These are phyloP conservation scores for Trichoderma simmonsii DNA, from an alignment of 2,329 filamentous ascomycete species.

Conservation along the genomic window DNA sequence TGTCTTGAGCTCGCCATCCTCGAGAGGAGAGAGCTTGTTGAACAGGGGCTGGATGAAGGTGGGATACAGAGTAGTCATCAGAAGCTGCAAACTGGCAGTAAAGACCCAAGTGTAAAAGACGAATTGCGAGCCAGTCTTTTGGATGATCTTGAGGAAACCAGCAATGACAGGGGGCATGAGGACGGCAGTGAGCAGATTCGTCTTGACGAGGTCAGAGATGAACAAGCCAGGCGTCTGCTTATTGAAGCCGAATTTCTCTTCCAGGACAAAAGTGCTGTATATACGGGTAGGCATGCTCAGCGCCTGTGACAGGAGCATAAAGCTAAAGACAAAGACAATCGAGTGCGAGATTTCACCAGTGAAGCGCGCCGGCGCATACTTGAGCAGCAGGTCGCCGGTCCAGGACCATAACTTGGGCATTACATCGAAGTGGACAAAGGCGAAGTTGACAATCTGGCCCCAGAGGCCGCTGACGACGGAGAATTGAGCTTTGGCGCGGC, in stretches of 20 bases:
- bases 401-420: conserved; percentile 87
- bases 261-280: conserved; percentile 93
- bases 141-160: conserved; percentile 89
- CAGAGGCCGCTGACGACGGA: conserved; percentile 77
- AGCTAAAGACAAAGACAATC: conserved; percentile 85
- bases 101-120: conserved; percentile 99
- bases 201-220: conserved; percentile 87
- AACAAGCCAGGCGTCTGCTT: conserved; percentile 92
- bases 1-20: conserved; percentile 83
- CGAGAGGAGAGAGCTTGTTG: conserved; percentile 93
- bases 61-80: conserved; percentile 94
- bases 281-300: conserved; percentile 77
- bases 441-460: conserved; percentile 82
- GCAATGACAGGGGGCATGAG: conserved; percentile 86
- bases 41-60: conserved; percentile 92
- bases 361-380: conserved; percentile 73
- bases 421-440: conserved; percentile 85
- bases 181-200: conserved; percentile 74
- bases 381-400: conserved; percentile 70
- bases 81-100: conserved; percentile 81
- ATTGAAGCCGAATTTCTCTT: conserved; percentile 98
- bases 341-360: conserved; percentile 91
- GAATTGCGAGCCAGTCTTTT: conserved; percentile 89
- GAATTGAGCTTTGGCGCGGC: conserved; percentile 92
- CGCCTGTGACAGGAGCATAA: conserved; percentile 76